Evolutionary conservation across 345 rosid genomes (phyloP).

Genomic region (Eutrema japonicum): DNA sequence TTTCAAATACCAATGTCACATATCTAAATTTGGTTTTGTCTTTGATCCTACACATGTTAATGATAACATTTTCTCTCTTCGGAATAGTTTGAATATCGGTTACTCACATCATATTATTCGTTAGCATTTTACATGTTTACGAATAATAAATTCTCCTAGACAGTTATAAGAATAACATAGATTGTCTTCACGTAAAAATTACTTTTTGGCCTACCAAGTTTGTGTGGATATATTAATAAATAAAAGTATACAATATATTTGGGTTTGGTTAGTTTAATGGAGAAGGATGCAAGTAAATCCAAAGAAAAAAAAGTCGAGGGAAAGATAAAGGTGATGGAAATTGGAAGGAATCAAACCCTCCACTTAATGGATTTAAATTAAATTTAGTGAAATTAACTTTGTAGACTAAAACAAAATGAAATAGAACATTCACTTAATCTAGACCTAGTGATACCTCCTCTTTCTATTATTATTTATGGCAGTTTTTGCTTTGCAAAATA

Average conservation of each 20-base stretch:
- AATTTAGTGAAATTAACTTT: slow-evolving; percentile 34
- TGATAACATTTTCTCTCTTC: not conserved
- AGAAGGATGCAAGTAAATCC: slow-evolving; percentile 45
- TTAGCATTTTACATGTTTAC: not conserved
- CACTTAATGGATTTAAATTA: slow-evolving; percentile 36
- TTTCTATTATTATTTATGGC: slow-evolving; percentile 24
- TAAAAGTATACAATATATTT: not conserved
- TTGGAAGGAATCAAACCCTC: slow-evolving; percentile 44
- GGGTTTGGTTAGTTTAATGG: slow-evolving; percentile 42
- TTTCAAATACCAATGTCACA: slow-evolving; percentile 16
- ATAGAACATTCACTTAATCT: slow-evolving; percentile 41
- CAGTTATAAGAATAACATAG: slow-evolving; percentile 7
- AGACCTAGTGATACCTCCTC: slow-evolving; percentile 36
- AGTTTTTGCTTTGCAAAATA: slow-evolving; percentile 33
- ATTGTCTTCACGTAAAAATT: slow-evolving; percentile 7
- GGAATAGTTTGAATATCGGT: not conserved
- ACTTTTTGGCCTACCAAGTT: slow-evolving; percentile 8
- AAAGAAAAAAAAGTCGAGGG: slow-evolving; percentile 26
- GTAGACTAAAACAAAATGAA: slow-evolving; percentile 27
- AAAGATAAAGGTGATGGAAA: slow-evolving; percentile 44
- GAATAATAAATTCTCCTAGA: not conserved
- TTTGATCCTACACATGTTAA: slow-evolving; percentile 25
- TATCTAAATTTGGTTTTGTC: slow-evolving; percentile 31
- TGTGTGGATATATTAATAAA: slow-evolving; percentile 18
- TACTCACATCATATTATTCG: slow-evolving; percentile 31